Conservation (phyloP, 2,329 filamentous ascomycete species). For the Diaporthe sp. region DNA sequence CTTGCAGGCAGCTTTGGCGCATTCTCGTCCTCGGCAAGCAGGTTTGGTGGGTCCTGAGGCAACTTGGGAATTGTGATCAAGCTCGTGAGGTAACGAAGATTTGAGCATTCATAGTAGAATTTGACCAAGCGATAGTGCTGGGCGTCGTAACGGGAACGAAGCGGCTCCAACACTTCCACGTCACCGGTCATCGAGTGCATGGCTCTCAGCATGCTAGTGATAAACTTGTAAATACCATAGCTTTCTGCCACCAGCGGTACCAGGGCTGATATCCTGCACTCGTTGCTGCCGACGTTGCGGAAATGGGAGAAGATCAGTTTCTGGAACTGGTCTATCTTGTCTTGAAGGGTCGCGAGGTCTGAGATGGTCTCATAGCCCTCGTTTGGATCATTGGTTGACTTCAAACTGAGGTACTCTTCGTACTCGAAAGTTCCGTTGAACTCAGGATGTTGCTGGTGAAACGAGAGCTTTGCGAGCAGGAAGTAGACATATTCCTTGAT, state of each 20-base stretch:
- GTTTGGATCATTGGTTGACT: slow-evolving; percentile 98
- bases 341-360: slow-evolving; percentile 95
- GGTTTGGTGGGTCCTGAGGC: slow-evolving; percentile 91
- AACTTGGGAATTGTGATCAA: slow-evolving; percentile 97
- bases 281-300: slow-evolving; percentile 90
- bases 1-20: slow-evolving; percentile 86
- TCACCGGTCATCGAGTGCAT: slow-evolving; percentile 98
- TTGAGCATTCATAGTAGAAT: slow-evolving; percentile 99
- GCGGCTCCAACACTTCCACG: slow-evolving; percentile 89
- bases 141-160: slow-evolving; percentile 90
- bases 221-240: slow-evolving; percentile 99
- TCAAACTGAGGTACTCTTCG: slow-evolving; percentile 97
- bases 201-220: slow-evolving; percentile 98
- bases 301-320: slow-evolving; percentile 99
- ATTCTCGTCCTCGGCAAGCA: slow-evolving; percentile 87
- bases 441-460: slow-evolving; percentile 95
- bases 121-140: slow-evolving; percentile 97
- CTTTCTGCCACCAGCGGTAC: slow-evolving; percentile 97
- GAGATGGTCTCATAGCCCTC: slow-evolving; percentile 97
- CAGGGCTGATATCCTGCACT: slow-evolving; percentile 94
- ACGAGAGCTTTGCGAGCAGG: slow-evolving; percentile 93
- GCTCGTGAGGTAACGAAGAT: slow-evolving; percentile 94
- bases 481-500: slow-evolving; percentile 98
- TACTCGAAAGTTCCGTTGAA: slow-evolving; percentile 99
- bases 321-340: slow-evolving; percentile 98